Base-by-base conservation (phyloP, 208 protist genomes). In the Trypanosoma cruzi region DNA sequence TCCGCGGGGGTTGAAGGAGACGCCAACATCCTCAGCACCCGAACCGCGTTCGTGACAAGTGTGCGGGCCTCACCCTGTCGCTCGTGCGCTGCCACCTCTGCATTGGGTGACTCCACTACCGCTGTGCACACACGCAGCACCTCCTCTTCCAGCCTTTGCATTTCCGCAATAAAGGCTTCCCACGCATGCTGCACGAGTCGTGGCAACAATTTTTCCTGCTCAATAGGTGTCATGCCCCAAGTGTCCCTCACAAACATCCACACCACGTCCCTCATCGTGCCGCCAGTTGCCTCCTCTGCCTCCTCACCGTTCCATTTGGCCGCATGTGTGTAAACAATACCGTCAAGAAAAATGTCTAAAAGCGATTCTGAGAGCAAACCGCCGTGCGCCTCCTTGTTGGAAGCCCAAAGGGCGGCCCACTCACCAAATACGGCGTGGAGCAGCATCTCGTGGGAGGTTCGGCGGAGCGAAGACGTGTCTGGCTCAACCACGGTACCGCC, bases 291-390 rank as follows among this genome's bases (percentile, higher is more conserved):
- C 18, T 56, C 29, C 18, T 57, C 32, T n/a, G 2, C 49, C 10
- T 57, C 46, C 5, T 53, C 42, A 14, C 16, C 32, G n/a, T 34
- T 46, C 71, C 71, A 75, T 0, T 34, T 34, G 0, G 54, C 37
- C 28, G 63, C 44, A 53, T 70, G 36, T 29, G 56, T 64, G 42
- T 65, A 68, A 36, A 56, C 48, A 7, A 75, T 48, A 26, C 34
- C 56, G 26, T 48, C 42, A 18, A 75, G 63, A 70, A 75, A 67
- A n/a, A 2, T 32, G 48, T 75, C 71, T 40, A 75, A 3, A 64
- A 75, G n/a, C 22, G 54, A 44, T 22, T 32, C 48, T 0, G 62
- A 34, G n/a, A 1, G n/a, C 50, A 28, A 20, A 53, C 32, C 44
- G 6, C 22, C 52, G 28, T 36, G 31, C 26, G 36, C 57, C 4